Percentiles rank a stretch among this genome's conserved stretches.
phyloP scores from a whole-genome alignment of 805 yeast species.

The Metschnikowia sp. region DNA sequence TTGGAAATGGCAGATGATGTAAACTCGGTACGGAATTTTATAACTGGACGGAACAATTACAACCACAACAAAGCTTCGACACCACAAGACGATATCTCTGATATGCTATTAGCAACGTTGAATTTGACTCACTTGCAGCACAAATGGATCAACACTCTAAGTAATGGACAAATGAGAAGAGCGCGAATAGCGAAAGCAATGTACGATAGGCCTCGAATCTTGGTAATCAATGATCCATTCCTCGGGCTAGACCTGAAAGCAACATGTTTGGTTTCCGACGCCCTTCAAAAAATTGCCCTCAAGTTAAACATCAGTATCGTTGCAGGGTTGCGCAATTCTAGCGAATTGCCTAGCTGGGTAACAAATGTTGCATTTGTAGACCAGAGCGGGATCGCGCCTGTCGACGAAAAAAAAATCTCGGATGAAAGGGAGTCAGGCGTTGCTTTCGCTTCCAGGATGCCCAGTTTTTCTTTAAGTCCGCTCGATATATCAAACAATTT shows the following conservation, averaged over 20 bases:
- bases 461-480: no score
- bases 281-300: conserved; percentile 35
- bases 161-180: conserved; percentile 92
- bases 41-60: conserved; percentile 56
- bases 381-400: conserved; percentile 46
- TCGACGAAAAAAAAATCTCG: conserved; percentile 40
- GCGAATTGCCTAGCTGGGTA: conserved; percentile 75
- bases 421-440: neutral
- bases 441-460: no score
- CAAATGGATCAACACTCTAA: conserved; percentile 80
- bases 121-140: conserved; percentile 54
- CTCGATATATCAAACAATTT: no score
- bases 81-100: conserved; percentile 36
- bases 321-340: conserved; percentile 76
- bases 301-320: conserved; percentile 54
- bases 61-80: conserved; percentile 29
- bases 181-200: conserved; percentile 81
- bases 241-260: conserved; percentile 85
- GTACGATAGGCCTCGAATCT: conserved; percentile 57
- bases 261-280: conserved; percentile 52
- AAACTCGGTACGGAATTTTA: conserved; percentile 51
- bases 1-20: conserved; percentile 56
- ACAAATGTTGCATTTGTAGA: conserved; percentile 62
- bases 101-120: conserved; percentile 46
- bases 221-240: conserved; percentile 88